These are phyloP conservation scores for Rhodotorula sp. DNA, from an alignment of 1,284 basidiomycete genomes.

Conservation along the genomic window DNA sequence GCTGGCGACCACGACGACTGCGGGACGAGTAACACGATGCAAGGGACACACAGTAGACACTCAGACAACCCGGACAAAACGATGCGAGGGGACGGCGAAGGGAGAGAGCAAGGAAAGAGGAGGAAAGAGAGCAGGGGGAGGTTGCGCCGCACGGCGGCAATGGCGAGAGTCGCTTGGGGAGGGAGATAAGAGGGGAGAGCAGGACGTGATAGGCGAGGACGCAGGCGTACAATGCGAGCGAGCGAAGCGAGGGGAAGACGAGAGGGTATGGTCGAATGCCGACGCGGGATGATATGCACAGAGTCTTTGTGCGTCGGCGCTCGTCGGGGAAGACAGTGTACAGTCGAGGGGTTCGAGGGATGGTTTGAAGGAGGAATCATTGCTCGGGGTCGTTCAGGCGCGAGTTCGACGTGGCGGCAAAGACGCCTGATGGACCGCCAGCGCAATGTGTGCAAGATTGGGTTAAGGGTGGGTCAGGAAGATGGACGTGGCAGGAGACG, in stretches of 20 bases:
- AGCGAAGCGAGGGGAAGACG: background rate
- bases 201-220: background rate
- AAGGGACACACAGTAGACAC: background rate
- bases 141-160: background rate
- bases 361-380: background rate
- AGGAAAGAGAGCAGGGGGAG: background rate
- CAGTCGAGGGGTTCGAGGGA: background rate
- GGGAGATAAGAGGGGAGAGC: background rate
- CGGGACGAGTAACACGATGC: background rate
- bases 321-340: no score
- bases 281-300: background rate
- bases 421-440: constrained; percentile 8
- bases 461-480: no score
- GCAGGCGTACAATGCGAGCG: no score
- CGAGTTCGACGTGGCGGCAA: constrained; percentile 23
- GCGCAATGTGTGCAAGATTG: background rate
- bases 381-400: constrained; percentile 12
- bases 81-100: background rate
- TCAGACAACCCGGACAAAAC: background rate
- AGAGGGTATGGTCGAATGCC: background rate
- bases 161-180: background rate
- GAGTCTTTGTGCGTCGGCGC: no score
- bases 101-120: background rate
- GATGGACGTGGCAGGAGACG: background rate
- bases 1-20: background rate